Conservation (phyloP, 805 yeast genomes). For the Maudiozyma pseudohumilis region DNA sequence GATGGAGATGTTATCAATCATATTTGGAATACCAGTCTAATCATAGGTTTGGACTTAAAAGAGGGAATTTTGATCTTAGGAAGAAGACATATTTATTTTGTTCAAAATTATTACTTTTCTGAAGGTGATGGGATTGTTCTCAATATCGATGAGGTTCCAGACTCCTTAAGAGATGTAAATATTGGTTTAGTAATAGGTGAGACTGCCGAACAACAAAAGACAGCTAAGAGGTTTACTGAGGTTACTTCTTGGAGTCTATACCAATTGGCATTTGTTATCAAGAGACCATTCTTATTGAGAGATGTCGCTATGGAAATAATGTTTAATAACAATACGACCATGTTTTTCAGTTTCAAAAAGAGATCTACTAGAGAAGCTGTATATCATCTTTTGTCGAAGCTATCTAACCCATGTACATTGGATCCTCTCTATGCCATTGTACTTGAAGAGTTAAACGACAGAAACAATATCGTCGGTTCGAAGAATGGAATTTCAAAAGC, state of each 20-base stretch:
- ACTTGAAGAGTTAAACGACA: slow-evolving; percentile 36
- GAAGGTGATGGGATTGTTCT: slow-evolving; percentile 44
- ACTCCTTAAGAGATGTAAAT: slow-evolving; percentile 54
- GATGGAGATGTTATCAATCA: slow-evolving; percentile 63
- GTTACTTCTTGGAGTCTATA: slow-evolving; percentile 52
- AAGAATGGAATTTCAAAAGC: slow-evolving; percentile 27
- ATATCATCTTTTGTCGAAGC: slow-evolving; percentile 38
- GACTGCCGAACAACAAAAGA: slow-evolving; percentile 6
- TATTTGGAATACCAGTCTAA: slow-evolving; percentile 65
- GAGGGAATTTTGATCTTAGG: slow-evolving; percentile 74
- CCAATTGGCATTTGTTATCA: slow-evolving; percentile 54
- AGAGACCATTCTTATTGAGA: slow-evolving; percentile 64
- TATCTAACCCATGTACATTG: slow-evolving; percentile 39
- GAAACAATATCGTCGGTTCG: slow-evolving; percentile 26
- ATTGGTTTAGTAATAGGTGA: slow-evolving; percentile 45
- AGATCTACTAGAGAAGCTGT: slow-evolving; percentile 47
- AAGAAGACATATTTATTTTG: slow-evolving; percentile 50
- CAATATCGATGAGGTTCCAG: slow-evolving; percentile 58
- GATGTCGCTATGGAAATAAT: slow-evolving; percentile 77
- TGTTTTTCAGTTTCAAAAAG: slow-evolving; percentile 54
- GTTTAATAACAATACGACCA: slow-evolving; percentile 62
- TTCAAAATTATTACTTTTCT: slow-evolving; percentile 52
- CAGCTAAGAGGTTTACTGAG: slow-evolving; percentile 7
- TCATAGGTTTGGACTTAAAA: slow-evolving; percentile 64
- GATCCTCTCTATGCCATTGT: slow-evolving; percentile 50